Conservation (phyloP, 306 rosid species). For the Rubus idaeus region DNA sequence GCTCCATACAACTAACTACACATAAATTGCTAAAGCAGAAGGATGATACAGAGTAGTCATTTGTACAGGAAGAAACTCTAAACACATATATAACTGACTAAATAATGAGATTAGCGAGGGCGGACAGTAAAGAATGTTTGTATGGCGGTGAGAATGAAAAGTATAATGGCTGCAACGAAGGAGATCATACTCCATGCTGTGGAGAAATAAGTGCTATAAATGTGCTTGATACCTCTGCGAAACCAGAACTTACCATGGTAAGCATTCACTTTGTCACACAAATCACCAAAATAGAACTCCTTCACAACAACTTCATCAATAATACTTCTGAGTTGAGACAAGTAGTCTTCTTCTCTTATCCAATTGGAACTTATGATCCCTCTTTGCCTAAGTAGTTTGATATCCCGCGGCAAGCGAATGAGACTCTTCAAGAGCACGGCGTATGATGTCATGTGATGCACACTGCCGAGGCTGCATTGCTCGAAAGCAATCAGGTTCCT, state of each 20-base stretch:
- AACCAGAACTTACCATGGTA: neutral
- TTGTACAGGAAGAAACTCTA: neutral
- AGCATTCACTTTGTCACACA: constrained; percentile 13
- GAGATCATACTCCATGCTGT: constrained; percentile 5
- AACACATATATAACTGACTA: neutral
- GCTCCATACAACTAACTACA: neutral
- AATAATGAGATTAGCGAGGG: neutral
- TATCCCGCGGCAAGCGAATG: constrained; percentile 23
- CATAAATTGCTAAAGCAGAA: neutral
- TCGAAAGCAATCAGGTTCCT: constrained; percentile 46
- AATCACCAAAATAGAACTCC: constrained; percentile 20
- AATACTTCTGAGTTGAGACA: constrained; percentile 18
- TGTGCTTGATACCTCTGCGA: neutral
- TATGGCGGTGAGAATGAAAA: neutral
- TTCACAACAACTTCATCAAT: constrained; percentile 29
- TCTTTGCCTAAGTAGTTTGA: constrained; percentile 9
- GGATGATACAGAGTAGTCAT: neutral
- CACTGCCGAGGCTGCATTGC: constrained; percentile 30
- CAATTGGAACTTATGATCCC: constrained; percentile 3
- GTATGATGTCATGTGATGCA: constrained; percentile 36
- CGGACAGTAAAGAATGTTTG: neutral
- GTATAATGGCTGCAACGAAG: neutral
- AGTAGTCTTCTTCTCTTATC: constrained; percentile 17
- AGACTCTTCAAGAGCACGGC: constrained; percentile 35
- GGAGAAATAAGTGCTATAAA: neutral